Evolutionary conservation across 306 rosid species (phyloP).

Genomic region (Trichosanthes truncata): DNA sequence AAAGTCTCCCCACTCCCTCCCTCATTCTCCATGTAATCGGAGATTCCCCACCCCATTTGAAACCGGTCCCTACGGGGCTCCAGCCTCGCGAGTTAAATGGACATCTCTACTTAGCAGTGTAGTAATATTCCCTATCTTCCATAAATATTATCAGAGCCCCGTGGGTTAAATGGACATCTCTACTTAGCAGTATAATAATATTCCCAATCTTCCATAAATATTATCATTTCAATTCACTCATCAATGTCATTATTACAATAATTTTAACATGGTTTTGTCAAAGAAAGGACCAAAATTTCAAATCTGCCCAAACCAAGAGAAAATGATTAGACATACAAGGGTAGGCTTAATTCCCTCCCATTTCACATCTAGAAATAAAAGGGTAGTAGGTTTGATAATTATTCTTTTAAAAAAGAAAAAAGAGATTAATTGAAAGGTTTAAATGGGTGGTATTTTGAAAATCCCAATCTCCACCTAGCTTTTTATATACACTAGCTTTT

Average conservation of each 20-base stretch:
- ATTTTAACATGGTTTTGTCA: not conserved
- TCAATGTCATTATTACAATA: not conserved
- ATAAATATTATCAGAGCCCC: no score
- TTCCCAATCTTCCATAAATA: not conserved
- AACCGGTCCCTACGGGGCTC: no score
- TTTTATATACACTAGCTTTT: not conserved
- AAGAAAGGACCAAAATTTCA: not conserved
- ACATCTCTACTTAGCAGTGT: no score
- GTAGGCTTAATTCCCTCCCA: not conserved
- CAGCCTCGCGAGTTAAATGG: no score
- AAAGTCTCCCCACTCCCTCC: no score
- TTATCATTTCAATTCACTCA: not conserved
- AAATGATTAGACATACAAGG: not conserved
- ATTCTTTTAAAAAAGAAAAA: not conserved
- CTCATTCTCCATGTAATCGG: no score
- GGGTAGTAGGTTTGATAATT: constrained; percentile 3
- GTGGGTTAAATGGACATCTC: no score
- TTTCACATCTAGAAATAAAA: not conserved
- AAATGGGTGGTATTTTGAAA: not conserved
- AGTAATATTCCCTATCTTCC: not conserved
- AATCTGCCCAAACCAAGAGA: not conserved
- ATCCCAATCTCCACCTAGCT: not conserved
- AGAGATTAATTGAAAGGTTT: not conserved
- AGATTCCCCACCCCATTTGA: no score
- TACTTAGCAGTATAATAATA: not conserved